These are phyloP conservation scores for Cercospora sesami DNA, from an alignment of 2,329 filamentous ascomycete genomes.

Conservation along the genomic window DNA sequence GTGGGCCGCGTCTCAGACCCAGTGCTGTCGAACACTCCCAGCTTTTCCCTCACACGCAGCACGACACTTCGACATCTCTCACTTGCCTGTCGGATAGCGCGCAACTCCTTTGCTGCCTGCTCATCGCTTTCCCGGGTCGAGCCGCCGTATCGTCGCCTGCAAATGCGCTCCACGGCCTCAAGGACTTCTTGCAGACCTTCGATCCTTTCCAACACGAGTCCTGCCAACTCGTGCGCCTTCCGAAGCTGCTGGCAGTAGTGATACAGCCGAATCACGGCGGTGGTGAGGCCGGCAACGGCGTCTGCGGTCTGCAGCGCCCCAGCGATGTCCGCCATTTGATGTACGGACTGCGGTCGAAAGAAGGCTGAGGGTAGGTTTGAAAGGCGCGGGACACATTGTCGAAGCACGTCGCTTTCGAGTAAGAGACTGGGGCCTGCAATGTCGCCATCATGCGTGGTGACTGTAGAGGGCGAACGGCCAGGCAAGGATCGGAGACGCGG, in stretches of 20 bases:
- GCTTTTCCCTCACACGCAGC: neutral
- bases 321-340: neutral
- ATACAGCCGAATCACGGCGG: neutral
- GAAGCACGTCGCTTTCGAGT: neutral
- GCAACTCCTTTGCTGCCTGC: neutral
- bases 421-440: neutral
- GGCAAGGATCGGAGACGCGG: neutral
- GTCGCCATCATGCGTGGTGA: neutral
- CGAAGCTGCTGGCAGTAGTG: slow-evolving; percentile 8
- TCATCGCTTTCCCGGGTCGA: neutral
- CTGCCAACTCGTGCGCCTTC: neutral
- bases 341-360: neutral
- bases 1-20: neutral
- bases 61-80: neutral
- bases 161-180: neutral
- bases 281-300: slow-evolving; percentile 2
- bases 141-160: neutral
- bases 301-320: slow-evolving; percentile 6
- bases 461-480: neutral
- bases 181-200: neutral
- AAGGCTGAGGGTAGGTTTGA: neutral
- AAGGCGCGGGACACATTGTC: neutral
- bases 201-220: neutral
- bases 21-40: neutral
- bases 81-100: neutral